Percentiles rank a stretch among this genome's conserved stretches.
Conservation (phyloP, 140 eudicot genomes). For the Bidens hawaiensis region DNA sequence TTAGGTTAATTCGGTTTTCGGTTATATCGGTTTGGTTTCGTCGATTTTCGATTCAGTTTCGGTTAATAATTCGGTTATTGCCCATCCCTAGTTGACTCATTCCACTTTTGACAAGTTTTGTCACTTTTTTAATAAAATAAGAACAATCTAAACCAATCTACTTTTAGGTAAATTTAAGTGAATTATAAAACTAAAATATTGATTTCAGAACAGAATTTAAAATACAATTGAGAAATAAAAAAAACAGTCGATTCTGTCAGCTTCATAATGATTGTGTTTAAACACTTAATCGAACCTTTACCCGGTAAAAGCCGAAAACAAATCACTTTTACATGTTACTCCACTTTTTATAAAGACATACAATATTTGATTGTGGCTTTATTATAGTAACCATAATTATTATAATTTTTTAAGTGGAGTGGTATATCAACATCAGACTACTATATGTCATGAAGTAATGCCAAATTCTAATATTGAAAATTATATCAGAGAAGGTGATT, state of each 20-base stretch:
- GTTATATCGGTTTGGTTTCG: no score
- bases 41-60: no score
- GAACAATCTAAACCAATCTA: background rate
- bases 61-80: no score
- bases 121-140: background rate
- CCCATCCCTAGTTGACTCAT: background rate
- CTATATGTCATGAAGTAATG: no score
- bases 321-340: slow-evolving; percentile 29
- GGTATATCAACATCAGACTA: no score
- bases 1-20: no score
- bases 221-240: background rate
- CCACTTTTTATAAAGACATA: slow-evolving; percentile 4
- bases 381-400: background rate
- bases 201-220: slow-evolving; percentile 3
- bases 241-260: slow-evolving; percentile 23
- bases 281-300: slow-evolving; percentile 27
- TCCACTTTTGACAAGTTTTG: slow-evolving; percentile 1
- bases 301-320: slow-evolving; percentile 25
- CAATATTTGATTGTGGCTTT: background rate
- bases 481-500: no score
- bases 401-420: no score
- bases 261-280: slow-evolving; percentile 28
- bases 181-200: background rate
- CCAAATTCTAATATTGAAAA: no score
- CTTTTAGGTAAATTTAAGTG: background rate